Base-by-base conservation (phyloP, 352 stramenopile species). In the Globisporangium emineosum region DNA sequence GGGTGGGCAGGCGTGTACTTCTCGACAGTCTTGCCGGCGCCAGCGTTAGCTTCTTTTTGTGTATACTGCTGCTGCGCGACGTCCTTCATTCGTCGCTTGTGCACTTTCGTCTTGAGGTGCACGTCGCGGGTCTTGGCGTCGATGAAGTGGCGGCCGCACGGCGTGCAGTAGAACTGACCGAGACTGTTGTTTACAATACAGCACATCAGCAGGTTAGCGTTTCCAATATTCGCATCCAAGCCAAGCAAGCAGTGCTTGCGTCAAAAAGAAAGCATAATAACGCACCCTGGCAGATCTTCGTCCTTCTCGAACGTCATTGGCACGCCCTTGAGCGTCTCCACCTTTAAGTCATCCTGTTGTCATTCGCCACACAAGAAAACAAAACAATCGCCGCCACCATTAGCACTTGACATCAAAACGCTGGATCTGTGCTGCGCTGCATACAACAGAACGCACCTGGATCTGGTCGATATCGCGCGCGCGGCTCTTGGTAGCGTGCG, bases 1-100 rank as follows among this genome's bases (percentile, higher is more conserved):
- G 81, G 73, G 60, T 86, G 84, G 9, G 83, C 66, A 19, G 83
- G 77, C 27, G 76, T 81, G 63, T 94, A 94, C 65, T 75, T 78
- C 67, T 96, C 87, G 12, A 90, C 64, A 9, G 75, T 77, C 67
- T 89, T 89, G 59, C 87, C 85, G 12, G 87, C 83, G 50, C 71
- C 87, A 17, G 81, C 66, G 60, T 92, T 85, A 35, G 87, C 87
- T 64, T 96, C 87, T 32, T 86, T 89, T 65, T 94, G 87, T 72
- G 83, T 89, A 75, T 96, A 96, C 68, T 96, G 87, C 81, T 93
- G 81, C 72, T 96, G 87, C 19, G 83, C 85, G n/a, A 96, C 87
- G 65, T 96, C 87, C 62, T 96, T 96, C 70, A 96, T 57, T 79
- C 83, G 80, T 67, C 87, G 76, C 69, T 96, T 96, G 79, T 96